Evolutionary conservation across 768 basidiomycete species (phyloP).

Genomic region (Boletus barrowsii): DNA sequence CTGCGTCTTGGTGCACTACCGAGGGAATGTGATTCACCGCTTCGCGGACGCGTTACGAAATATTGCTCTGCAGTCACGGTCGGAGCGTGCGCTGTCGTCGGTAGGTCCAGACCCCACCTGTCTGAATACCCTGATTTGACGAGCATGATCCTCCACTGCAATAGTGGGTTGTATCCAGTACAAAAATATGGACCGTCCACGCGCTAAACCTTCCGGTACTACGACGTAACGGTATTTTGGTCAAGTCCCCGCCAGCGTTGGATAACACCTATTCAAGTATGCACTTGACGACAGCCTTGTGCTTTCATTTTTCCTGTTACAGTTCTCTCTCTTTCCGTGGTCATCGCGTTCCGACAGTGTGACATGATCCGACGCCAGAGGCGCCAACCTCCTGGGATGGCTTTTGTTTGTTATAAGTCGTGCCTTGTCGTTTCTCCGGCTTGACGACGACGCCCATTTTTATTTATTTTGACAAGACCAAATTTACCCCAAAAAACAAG

Average conservation of each 20-base stretch:
- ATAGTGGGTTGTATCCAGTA: too few relatives aligned
- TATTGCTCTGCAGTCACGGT: background rate
- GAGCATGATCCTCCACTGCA: too few relatives aligned
- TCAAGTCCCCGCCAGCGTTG: background rate
- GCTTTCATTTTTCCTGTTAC: background rate
- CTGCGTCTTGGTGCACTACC: background rate
- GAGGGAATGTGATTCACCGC: background rate
- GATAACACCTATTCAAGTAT: background rate
- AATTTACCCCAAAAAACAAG: too few relatives aligned
- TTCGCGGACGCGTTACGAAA: background rate
- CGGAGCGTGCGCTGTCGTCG: background rate
- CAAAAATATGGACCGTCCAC: background rate
- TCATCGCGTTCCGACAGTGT: background rate
- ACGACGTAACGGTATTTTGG: too few relatives aligned
- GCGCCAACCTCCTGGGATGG: too few relatives aligned
- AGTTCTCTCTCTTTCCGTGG: constrained; percentile 1
- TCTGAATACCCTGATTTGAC: too few relatives aligned
- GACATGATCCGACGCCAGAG: background rate
- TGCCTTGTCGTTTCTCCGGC: too few relatives aligned
- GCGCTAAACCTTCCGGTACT: background rate
- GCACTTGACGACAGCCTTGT: too few relatives aligned
- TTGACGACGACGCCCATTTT: too few relatives aligned
- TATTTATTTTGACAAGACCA: too few relatives aligned
- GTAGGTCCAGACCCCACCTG: background rate
- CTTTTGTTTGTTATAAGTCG: too few relatives aligned